Evolutionary conservation across 164 flowering plant genomes (phyloP).

Genomic region (Tetrastigma voinierianum): DNA sequence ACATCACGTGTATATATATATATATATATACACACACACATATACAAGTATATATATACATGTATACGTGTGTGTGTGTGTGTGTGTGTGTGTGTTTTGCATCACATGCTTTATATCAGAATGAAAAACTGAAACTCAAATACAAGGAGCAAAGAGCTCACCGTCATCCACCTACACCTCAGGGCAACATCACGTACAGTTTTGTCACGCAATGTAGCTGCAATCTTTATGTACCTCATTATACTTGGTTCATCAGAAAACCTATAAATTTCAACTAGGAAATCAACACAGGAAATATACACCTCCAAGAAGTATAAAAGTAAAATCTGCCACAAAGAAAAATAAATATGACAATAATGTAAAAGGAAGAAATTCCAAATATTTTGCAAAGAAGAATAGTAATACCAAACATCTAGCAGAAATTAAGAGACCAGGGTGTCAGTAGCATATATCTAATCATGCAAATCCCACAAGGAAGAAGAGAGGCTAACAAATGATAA

Average conservation of each 20-base stretch:
- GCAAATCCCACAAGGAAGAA: neutral
- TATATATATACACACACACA: too few species aligned
- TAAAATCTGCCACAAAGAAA: neutral
- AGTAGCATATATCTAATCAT: neutral
- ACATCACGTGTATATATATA: too few species aligned
- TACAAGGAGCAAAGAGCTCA: constrained; percentile 35
- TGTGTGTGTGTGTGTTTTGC: neutral
- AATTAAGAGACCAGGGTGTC: neutral
- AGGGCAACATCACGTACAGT: constrained; percentile 97
- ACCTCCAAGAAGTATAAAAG: neutral
- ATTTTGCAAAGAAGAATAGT: neutral
- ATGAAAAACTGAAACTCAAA: neutral
- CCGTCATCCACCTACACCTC: constrained; percentile 94
- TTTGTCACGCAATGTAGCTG: constrained; percentile 74
- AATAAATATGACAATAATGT: neutral
- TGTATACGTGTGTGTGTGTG: too few species aligned
- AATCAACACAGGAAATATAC: neutral
- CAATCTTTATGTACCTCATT: constrained; percentile 82
- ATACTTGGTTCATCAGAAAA: constrained; percentile 73
- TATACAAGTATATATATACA: too few species aligned
- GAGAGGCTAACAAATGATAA: neutral
- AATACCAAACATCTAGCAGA: neutral
- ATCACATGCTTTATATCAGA: neutral
- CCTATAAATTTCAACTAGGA: constrained; percentile 33
- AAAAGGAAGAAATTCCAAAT: neutral